Evolutionary conservation across 768 basidiomycete genomes (phyloP), one percentile per base, ranked within the genome.

Genomic region (Macrolepiota dolichaula): DNA sequence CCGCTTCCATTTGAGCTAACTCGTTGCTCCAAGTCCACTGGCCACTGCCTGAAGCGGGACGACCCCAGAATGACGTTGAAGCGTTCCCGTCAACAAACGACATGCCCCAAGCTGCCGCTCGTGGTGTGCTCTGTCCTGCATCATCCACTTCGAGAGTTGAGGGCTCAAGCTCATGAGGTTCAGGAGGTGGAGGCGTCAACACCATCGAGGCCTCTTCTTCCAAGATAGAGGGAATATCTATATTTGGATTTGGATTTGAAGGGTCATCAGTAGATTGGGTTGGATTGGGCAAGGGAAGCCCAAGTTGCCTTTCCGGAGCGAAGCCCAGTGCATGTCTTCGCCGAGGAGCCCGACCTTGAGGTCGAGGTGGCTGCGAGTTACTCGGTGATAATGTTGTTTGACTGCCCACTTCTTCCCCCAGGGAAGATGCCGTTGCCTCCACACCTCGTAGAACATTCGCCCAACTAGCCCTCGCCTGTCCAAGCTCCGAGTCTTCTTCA

Each of bases 11-110:
- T 35, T 37, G 22, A 13, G 44, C 29, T 24, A 50, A 38, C 29
- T 55, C 59, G n/a, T 61, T 55, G n/a, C 44, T 61, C 59, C 59
- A 61, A 0, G 52, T 61, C 59, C 59, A 61, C 29, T 61, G 42
- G 15, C 19, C 13, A 12, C 42, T 54, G 2, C 53, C 59, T 17
- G 44, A 22, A 19, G 19, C 24, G 6, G 59, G 59, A 17, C 52
- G 42, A 11, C 53, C 53, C 59, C 59, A 61, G 29, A 55, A 54
- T 19, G 53, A 61, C 22, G 53, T 61, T 5, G 53, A 55, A 3
- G 44, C 35, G 3, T 36, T 13, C 11, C 47, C 59, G 38, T 61
- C 59, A 25, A 24, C 53, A 38, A 55, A 55, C 1, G 59, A 53
- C 38, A 46, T 37, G 29, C 17, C 59, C 59, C 59, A 61, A 15